Conservation (phyloP, 345 rosid species). For the Zanthoxylum bungeanum region DNA sequence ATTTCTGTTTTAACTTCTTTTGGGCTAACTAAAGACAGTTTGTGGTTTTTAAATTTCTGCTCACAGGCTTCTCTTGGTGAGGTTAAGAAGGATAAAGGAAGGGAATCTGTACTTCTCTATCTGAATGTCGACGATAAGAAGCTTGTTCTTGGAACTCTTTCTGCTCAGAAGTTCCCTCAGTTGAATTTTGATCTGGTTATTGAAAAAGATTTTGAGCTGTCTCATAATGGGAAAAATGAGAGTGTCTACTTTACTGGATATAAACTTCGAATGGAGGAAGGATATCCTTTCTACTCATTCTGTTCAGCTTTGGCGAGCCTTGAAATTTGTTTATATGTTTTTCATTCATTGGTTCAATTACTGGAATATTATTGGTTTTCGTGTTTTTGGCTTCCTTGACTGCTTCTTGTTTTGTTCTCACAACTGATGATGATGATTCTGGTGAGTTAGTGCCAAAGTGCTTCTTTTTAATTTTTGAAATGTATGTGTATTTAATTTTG, state of each 20-base stretch:
- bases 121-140: conserved; percentile 39
- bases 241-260: conserved; percentile 70
- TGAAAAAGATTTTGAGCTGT: conserved; percentile 51
- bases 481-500: neutral
- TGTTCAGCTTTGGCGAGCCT: neutral
- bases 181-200: conserved; percentile 51
- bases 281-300: conserved; percentile 47
- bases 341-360: neutral
- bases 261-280: conserved; percentile 22
- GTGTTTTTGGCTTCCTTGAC: conserved; percentile 27
- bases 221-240: conserved; percentile 67
- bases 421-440: neutral
- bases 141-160: conserved; percentile 62
- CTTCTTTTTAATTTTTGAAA: neutral
- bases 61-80: conserved; percentile 64
- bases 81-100: conserved; percentile 44
- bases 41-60: conserved; percentile 1
- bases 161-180: conserved; percentile 61
- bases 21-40: neutral
- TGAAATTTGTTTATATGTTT: neutral
- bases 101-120: conserved; percentile 31
- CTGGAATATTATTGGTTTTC: conserved; percentile 10
- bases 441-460: conserved; percentile 15
- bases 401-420: conserved; percentile 10
- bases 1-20: neutral